A percentile compares a stretch with the other conserved stretches of the same genome.
Evolutionary conservation across 2,329 filamentous ascomycete species (phyloP).

Genomic region (Colletotrichum sp.): DNA sequence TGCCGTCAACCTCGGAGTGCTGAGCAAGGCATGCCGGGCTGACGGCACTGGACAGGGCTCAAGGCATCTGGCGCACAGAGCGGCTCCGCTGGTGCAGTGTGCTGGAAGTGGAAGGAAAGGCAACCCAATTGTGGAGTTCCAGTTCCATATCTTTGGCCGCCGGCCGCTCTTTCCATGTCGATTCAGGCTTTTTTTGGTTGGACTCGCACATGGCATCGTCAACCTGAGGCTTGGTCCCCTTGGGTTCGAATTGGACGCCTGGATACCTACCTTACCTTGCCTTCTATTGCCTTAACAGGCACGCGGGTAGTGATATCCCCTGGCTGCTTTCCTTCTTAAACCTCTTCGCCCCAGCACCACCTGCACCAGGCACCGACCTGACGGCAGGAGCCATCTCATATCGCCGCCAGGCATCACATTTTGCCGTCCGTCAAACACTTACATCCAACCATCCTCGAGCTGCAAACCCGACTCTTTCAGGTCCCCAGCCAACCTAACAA

Average conservation of each 20-base stretch:
- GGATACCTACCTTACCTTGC: not conserved
- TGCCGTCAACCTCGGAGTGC: not conserved
- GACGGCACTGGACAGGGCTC: not conserved
- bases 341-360: not conserved
- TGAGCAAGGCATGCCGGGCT: not conserved
- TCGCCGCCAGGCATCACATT: not conserved
- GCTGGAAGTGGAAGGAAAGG: not conserved
- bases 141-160: not conserved
- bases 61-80: not conserved
- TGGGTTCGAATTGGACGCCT: not conserved
- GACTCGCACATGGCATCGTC: not conserved
- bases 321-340: not conserved
- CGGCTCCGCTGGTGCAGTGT: not conserved
- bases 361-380: not conserved
- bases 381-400: not conserved
- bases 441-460: not conserved
- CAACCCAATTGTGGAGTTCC: not conserved
- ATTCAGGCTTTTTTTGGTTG: not conserved
- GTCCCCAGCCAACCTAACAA: not conserved
- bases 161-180: not conserved
- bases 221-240: not conserved
- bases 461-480: not conserved
- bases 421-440: not conserved
- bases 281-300: not conserved
- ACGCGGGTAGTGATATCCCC: not conserved